Conservation (phyloP, 495 filamentous ascomycete genomes). For the Copromyces sp. region DNA sequence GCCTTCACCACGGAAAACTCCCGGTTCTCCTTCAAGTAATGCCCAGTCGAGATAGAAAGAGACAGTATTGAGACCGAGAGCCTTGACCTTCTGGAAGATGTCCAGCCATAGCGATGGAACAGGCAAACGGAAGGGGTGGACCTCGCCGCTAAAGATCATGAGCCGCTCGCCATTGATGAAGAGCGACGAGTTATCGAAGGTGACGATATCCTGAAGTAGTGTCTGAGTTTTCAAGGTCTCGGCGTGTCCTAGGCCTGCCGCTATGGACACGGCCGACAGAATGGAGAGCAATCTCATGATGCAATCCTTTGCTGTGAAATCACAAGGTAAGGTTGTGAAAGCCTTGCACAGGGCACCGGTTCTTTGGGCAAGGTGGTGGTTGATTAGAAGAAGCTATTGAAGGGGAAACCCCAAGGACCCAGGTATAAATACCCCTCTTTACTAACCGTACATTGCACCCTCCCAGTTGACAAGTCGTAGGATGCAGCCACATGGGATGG, state of each 20-base stretch:
- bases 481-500: background rate
- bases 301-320: background rate
- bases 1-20: conserved; percentile 56
- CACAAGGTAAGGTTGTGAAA: background rate
- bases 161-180: conserved; percentile 61
- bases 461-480: background rate
- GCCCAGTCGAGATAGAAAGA: conserved; percentile 73
- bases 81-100: conserved; percentile 70
- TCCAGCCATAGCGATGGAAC: conserved; percentile 64
- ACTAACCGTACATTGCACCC: too few species aligned
- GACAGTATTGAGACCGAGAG: conserved; percentile 64
- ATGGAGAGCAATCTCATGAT: background rate
- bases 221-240: background rate
- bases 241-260: background rate
- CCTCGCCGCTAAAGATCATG: conserved; percentile 63
- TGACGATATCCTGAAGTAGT: conserved; percentile 33
- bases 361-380: too few species aligned
- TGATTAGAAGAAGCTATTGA: too few species aligned
- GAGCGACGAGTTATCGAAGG: conserved; percentile 66
- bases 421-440: too few species aligned
- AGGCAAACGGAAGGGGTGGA: conserved; percentile 66
- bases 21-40: conserved; percentile 65
- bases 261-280: background rate
- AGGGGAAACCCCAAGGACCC: too few species aligned
- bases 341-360: too few species aligned